phyloP scores from a whole-genome alignment of 2,329 filamentous ascomycete species.

The Fusarium vanettenii region DNA sequence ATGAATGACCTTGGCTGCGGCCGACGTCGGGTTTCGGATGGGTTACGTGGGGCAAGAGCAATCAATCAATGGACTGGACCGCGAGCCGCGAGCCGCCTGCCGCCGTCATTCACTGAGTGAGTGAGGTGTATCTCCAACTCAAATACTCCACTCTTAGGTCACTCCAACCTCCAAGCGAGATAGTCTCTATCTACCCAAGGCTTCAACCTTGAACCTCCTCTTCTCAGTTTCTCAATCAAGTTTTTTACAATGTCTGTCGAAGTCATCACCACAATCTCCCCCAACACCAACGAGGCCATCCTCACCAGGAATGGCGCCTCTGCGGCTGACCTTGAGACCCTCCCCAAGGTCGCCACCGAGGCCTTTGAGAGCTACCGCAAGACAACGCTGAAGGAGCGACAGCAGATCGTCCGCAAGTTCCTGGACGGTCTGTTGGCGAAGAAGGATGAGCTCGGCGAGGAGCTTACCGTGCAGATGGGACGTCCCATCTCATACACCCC shows the following conservation, averaged over 20 bases:
- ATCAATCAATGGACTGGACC: constrained; percentile 13
- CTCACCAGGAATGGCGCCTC: constrained; percentile 82
- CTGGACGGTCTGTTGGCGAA: constrained; percentile 76
- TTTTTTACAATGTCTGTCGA: constrained; percentile 68
- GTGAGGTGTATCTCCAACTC: constrained; percentile 16
- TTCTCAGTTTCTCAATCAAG: not conserved
- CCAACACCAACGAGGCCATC: constrained; percentile 86
- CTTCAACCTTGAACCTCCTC: constrained; percentile 5
- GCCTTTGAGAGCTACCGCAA: constrained; percentile 83
- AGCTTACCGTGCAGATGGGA: constrained; percentile 95
- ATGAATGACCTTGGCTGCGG: constrained; percentile 23
- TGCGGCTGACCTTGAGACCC: constrained; percentile 72
- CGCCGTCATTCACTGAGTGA: constrained; percentile 19
- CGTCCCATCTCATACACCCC: constrained; percentile 88
- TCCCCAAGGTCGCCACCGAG: constrained; percentile 78
- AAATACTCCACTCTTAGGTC: constrained; percentile 39
- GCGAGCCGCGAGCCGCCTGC: constrained; percentile 33
- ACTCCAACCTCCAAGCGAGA: constrained; percentile 19
- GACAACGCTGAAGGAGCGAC: constrained; percentile 79
- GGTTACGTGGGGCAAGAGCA: constrained; percentile 43
- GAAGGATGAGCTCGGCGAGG: constrained; percentile 83
- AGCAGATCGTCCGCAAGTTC: constrained; percentile 84
- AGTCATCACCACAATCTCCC: constrained; percentile 84
- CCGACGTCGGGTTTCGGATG: constrained; percentile 31
- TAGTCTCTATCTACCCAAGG: constrained; percentile 2